Percentiles rank a stretch among this genome's conserved stretches.
These are phyloP conservation scores for Blumeriella jaapii DNA, from an alignment of 2,329 filamentous ascomycete species.

Conservation along the genomic window DNA sequence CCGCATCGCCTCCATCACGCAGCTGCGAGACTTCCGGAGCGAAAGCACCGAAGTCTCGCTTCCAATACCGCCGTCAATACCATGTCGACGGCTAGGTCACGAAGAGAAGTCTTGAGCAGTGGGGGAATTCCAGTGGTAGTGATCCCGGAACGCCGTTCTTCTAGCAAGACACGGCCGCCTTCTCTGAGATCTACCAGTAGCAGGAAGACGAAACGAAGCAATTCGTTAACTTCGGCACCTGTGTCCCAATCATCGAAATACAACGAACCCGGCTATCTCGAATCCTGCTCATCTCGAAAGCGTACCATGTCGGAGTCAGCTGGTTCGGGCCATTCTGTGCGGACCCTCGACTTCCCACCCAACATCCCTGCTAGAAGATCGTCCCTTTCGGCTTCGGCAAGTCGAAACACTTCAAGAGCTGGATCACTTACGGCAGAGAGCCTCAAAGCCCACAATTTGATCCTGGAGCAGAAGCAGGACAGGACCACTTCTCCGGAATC, in stretches of 20 bases:
- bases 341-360: conserved; percentile 50
- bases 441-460: conserved; percentile 40
- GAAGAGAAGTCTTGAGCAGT: conserved; percentile 46
- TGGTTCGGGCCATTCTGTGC: conserved; percentile 24
- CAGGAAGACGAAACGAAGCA: conserved; percentile 40
- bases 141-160: conserved; percentile 45
- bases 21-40: conserved; percentile 17
- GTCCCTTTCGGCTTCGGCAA: conserved; percentile 51
- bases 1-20: conserved; percentile 20
- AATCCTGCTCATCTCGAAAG: conserved; percentile 26
- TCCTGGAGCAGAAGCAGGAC: conserved; percentile 16
- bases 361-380: conserved; percentile 45
- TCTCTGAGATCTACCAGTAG: conserved; percentile 53
- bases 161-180: conserved; percentile 37
- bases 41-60: conserved; percentile 30
- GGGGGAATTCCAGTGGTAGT: conserved; percentile 52
- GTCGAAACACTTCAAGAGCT: conserved; percentile 42
- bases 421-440: conserved; percentile 48
- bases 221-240: conserved; percentile 39
- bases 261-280: conserved; percentile 35
- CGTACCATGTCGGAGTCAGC: conserved; percentile 25
- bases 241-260: conserved; percentile 32
- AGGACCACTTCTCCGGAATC: conserved; percentile 4
- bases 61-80: conserved; percentile 40
- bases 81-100: conserved; percentile 36